Base-by-base conservation (phyloP, 2,329 filamentous ascomycete genomes). In the Paecilomyces variotii region DNA sequence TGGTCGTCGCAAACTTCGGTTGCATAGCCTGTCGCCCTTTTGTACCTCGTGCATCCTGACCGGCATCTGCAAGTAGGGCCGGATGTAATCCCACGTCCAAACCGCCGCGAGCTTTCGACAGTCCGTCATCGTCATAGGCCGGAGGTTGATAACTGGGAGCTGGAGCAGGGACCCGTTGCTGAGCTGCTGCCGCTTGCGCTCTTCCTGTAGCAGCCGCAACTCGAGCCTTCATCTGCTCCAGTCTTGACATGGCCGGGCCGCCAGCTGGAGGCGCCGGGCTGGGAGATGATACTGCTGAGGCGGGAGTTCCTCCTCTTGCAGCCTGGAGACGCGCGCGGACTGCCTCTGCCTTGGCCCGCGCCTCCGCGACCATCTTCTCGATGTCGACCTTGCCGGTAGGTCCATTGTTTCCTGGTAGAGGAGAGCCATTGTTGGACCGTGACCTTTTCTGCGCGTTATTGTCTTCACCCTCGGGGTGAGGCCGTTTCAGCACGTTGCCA, bases 181-280 rank as follows among this genome's bases (percentile, higher is more conserved):
- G 69, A n/a, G 74, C 67, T 24, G 75, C 67, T 24, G 75, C 63
- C 19, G 74, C 65, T 39, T 72, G 73, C 49, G 76, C 74, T 68
- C 77, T 79, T 30, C 77, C 78, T 53, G 90, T 88, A 56, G 89
- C 89, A 55, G 89, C 89, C 54, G 88, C 88, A 11, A 94, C 88
- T 65, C 90, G 84, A 26, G 89, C 89, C 73, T 88, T 92, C 70
- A 95, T 82, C 51, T 88, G 87, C 54, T 90, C 90, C 63, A 93
- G 84, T 80, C 74, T 90, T 81, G 69, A 87, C 80, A 62, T 83
- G 81, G 68, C 83, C 25, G 75, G 62, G 53, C 67, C 66, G 28
- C 71, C 55, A 54, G 61, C 56, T 30, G 74, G 67, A 35, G 68
- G 61, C 4, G 68, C 64, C 52, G 72, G 70, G 55, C 69, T 70